phyloP scores from a whole-genome alignment of 495 filamentous ascomycete genomes.

The Talaromyces borbonicus region DNA sequence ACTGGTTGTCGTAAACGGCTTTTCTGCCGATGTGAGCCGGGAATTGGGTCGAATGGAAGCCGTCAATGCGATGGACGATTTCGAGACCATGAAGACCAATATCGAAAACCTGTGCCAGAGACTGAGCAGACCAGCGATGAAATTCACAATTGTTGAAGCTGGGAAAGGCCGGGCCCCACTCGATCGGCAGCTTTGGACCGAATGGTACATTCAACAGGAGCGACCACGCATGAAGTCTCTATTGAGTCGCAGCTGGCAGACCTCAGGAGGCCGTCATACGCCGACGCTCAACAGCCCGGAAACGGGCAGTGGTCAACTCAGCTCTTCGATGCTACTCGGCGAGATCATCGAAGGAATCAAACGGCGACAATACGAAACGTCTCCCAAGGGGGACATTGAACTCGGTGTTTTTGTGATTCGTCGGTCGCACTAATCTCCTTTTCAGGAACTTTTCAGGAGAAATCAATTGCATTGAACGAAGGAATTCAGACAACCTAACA shows the following conservation, averaged over 20 bases:
- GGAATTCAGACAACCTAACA: not conserved
- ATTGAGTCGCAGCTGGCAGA: constrained; percentile 49
- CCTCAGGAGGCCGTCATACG: constrained; percentile 14
- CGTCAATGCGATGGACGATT: constrained; percentile 49
- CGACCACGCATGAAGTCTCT: constrained; percentile 52
- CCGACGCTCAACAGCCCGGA: constrained; percentile 22
- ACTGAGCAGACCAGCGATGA: constrained; percentile 32
- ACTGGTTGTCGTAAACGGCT: constrained; percentile 51
- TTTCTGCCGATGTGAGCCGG: constrained; percentile 50
- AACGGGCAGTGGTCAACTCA: constrained; percentile 33
- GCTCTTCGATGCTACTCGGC: constrained; percentile 45
- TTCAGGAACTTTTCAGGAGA: no score
- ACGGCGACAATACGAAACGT: constrained; percentile 32
- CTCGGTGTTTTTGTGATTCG: constrained; percentile 56
- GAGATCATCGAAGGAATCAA: constrained; percentile 57
- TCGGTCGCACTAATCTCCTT: constrained; percentile 26
- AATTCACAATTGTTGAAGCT: constrained; percentile 42
- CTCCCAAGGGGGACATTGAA: constrained; percentile 44
- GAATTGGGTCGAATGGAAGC: constrained; percentile 49
- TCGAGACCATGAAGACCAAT: constrained; percentile 42
- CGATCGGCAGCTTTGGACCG: constrained; percentile 50
- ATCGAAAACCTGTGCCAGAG: constrained; percentile 37
- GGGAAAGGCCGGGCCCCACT: constrained; percentile 42
- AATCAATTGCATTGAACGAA: not conserved
- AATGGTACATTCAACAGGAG: constrained; percentile 68